Conservation (phyloP, 106 monocot species). For the Platanthera zijinensis region DNA sequence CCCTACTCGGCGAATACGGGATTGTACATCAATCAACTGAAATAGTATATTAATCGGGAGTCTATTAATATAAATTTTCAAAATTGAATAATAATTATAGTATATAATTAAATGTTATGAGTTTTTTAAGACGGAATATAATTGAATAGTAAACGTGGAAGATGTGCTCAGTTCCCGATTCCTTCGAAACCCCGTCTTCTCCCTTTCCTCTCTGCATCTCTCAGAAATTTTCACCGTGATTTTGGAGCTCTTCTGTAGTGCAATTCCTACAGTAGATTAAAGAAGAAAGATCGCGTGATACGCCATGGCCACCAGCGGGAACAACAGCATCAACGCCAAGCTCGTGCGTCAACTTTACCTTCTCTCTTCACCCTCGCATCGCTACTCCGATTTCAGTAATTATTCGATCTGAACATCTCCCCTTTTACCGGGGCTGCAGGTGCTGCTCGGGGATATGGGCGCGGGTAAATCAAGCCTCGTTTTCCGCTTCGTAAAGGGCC, state of each 20-base stretch:
- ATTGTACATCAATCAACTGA: too few relatives aligned
- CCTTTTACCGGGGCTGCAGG: conserved; percentile 28
- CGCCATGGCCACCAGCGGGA: conserved; percentile 60
- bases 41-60: too few relatives aligned
- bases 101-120: too few relatives aligned
- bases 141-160: conserved; percentile 1
- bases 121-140: neutral
- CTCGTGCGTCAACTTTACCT: conserved; percentile 31
- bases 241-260: neutral
- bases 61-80: too few relatives aligned
- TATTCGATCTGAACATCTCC: neutral
- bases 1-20: too few relatives aligned
- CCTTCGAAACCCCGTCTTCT: neutral
- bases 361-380: too few relatives aligned
- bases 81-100: too few relatives aligned
- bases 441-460: conserved; percentile 90
- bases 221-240: neutral
- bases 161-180: neutral
- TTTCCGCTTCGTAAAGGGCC: conserved; percentile 93
- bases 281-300: neutral
- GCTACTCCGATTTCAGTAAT: neutral
- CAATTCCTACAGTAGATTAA: neutral
- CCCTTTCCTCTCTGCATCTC: neutral
- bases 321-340: conserved; percentile 72
- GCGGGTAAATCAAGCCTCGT: conserved; percentile 97